phyloP scores from a whole-genome alignment of 176 grass and related monocot genomes.

The Juncus inflexus region DNA sequence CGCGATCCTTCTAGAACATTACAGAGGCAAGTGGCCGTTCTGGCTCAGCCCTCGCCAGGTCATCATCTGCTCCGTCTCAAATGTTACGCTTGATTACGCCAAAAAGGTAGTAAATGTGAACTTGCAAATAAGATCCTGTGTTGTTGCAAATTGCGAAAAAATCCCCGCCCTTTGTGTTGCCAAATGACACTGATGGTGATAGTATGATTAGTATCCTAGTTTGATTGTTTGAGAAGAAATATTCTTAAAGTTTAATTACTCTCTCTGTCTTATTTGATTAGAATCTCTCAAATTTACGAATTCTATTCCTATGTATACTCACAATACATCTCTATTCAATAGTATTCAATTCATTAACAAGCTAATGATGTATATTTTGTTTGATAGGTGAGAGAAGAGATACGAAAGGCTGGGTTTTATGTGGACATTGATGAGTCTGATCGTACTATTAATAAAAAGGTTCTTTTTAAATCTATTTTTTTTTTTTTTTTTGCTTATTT shows the following conservation, averaged over 20 bases:
- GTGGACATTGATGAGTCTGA: conserved; percentile 74
- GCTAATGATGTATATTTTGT: neutral
- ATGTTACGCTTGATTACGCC: conserved; percentile 59
- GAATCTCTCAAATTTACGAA: too few species aligned
- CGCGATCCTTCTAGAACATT: conserved; percentile 98
- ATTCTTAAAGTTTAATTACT: too few species aligned
- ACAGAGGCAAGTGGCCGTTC: conserved; percentile 97
- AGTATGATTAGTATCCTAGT: too few species aligned
- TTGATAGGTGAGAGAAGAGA: conserved; percentile 52
- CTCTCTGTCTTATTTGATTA: too few species aligned
- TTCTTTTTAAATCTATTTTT: conserved; percentile 13
- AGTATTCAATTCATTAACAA: too few species aligned
- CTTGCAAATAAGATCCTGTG: too few species aligned
- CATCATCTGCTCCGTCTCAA: conserved; percentile 77
- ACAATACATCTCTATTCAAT: too few species aligned
- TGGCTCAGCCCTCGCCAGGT: conserved; percentile 99
- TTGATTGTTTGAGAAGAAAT: too few species aligned
- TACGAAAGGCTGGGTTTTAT: conserved; percentile 72
- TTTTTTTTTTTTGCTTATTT: neutral
- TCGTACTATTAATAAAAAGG: conserved; percentile 98
- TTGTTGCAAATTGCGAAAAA: too few species aligned
- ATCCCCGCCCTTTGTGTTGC: too few species aligned
- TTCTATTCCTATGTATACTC: neutral
- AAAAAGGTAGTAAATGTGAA: conserved; percentile 45
- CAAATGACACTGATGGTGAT: too few species aligned